Evolutionary conservation across 2,329 filamentous ascomycete species (phyloP).

Genomic region (Exophiala bonariae): DNA sequence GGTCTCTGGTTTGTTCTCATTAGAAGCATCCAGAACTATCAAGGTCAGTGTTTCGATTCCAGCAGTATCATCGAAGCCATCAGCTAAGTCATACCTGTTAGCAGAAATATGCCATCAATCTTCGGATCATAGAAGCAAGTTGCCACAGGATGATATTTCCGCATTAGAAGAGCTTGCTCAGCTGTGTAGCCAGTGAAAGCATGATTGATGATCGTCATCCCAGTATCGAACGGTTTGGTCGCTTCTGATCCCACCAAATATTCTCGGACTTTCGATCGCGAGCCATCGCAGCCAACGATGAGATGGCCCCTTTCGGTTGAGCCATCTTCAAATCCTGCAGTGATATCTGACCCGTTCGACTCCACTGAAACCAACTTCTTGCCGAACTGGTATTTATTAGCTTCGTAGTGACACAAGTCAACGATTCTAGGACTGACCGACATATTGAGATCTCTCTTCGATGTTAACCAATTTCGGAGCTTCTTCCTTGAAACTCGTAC

Average conservation of each 20-base stretch:
- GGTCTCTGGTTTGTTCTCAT: conserved; percentile 33
- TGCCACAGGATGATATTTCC: conserved; percentile 1
- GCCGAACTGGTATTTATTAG: background rate
- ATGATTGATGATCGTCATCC: conserved; percentile 11
- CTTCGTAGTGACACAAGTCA: background rate
- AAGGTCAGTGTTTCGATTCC: background rate
- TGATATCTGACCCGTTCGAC: background rate
- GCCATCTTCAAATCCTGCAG: conserved; percentile 22
- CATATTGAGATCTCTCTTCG: conserved; percentile 32
- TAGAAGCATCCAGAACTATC: conserved; percentile 34
- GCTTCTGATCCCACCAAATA: conserved; percentile 18
- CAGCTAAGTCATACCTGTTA: conserved; percentile 3
- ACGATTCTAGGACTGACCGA: background rate
- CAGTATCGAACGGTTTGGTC: conserved; percentile 1
- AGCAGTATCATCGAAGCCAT: background rate
- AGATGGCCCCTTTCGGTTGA: conserved; percentile 15
- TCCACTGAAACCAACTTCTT: conserved; percentile 2
- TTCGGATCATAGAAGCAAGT: conserved; percentile 7
- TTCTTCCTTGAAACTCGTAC: conserved; percentile 37
- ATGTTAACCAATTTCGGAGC: conserved; percentile 35
- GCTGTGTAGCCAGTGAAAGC: conserved; percentile 5
- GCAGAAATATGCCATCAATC: conserved; percentile 6
- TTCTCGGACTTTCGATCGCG: conserved; percentile 27
- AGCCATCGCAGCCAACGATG: conserved; percentile 30
- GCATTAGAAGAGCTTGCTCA: conserved; percentile 7